Conservation (phyloP, 768 basidiomycete species). For the Gyrodon lividus region DNA sequence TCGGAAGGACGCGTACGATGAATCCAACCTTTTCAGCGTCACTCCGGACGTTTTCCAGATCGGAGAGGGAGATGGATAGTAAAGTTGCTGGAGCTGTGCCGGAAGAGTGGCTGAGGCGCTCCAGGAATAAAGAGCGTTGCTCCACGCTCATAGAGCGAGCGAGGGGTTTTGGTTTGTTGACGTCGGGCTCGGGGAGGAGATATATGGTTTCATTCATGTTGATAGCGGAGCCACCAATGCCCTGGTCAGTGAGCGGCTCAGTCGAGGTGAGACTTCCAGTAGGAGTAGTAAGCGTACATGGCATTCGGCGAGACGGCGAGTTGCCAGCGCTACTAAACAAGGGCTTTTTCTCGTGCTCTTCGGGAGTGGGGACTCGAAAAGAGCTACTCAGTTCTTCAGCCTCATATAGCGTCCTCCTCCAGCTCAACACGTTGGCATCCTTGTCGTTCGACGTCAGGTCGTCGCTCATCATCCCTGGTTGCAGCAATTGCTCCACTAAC, state of each 20-base stretch:
- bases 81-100: conserved; percentile 43
- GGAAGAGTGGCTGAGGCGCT: conserved; percentile 39
- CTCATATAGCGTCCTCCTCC: conserved; percentile 35
- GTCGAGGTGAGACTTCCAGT: conserved; percentile 36
- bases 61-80: conserved; percentile 46
- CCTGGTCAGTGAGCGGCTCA: conserved; percentile 34
- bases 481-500: conserved; percentile 44
- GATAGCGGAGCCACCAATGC: conserved; percentile 22
- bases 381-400: conserved; percentile 33
- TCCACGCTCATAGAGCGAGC: conserved; percentile 49
- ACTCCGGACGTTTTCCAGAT: conserved; percentile 40
- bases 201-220: conserved; percentile 28
- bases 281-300: conserved; percentile 53
- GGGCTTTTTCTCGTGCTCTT: conserved; percentile 26
- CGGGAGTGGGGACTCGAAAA: conserved; percentile 24
- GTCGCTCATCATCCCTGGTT: conserved; percentile 41
- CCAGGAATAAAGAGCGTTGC: conserved; percentile 51
- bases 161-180: conserved; percentile 31
- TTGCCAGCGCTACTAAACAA: not conserved
- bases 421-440: conserved; percentile 26
- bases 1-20: conserved; percentile 38
- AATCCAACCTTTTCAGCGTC: conserved; percentile 46
- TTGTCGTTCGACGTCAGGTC: conserved; percentile 24
- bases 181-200: conserved; percentile 16
- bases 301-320: conserved; percentile 45